A percentile compares a stretch with the other conserved stretches of the same genome.
Evolutionary conservation across 495 filamentous ascomycete genomes (phyloP).

Genomic region (Penicillium bialowiezense): DNA sequence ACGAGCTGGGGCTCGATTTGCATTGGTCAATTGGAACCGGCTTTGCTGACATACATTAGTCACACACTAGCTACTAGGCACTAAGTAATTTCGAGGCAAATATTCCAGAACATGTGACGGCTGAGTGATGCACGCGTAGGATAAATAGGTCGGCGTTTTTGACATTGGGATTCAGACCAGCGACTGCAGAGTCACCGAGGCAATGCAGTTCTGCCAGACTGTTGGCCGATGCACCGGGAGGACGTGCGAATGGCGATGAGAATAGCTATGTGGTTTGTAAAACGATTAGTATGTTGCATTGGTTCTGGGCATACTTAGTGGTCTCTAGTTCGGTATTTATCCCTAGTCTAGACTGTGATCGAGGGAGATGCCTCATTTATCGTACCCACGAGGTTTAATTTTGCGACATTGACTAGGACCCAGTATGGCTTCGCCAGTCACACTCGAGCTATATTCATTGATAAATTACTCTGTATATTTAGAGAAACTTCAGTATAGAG

Average conservation of each 20-base stretch:
- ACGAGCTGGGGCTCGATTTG: not conserved
- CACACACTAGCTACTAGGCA: not conserved
- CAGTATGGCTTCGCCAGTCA: not conserved
- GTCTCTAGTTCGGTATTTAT: not conserved
- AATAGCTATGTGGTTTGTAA: not conserved
- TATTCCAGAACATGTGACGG: conserved; percentile 3
- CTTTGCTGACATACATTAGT: conserved; percentile 6
- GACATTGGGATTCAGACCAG: conserved; percentile 1
- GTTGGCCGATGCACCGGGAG: conserved; percentile 12
- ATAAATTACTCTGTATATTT: no score
- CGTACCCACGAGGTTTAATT: not conserved
- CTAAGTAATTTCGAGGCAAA: not conserved
- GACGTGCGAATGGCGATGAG: conserved; percentile 5
- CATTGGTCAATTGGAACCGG: no score
- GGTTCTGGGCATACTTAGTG: not conserved
- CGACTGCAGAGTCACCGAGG: conserved; percentile 26
- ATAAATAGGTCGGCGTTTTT: conserved; percentile 1
- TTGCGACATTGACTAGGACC: not conserved
- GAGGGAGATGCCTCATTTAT: not conserved
- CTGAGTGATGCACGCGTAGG: not conserved
- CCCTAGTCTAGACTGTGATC: not conserved
- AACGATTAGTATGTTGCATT: conserved; percentile 1
- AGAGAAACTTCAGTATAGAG: no score
- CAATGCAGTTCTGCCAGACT: conserved; percentile 1
- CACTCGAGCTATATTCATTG: no score